Conservation (phyloP, 345 rosid species). For the Rhodamnia rubescens region DNA sequence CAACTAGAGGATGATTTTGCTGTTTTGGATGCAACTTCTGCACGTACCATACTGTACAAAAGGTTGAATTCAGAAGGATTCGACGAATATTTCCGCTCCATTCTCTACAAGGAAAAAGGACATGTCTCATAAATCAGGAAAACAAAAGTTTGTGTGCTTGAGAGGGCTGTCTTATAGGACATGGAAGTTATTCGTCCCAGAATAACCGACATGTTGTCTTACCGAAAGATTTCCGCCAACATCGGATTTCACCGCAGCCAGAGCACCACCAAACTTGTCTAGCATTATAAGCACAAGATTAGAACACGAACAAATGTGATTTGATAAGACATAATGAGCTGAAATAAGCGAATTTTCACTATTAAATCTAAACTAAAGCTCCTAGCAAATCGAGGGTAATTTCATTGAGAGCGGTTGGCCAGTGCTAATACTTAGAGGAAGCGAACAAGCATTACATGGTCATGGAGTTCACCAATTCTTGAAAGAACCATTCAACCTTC, state of each 20-base stretch:
- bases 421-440: not conserved
- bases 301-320: not conserved
- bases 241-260: slow-evolving; percentile 73
- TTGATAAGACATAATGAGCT: not conserved
- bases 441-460: not conserved
- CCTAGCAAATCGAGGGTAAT: not conserved
- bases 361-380: not conserved
- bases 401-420: not conserved
- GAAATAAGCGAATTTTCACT: not conserved
- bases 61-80: slow-evolving; percentile 54
- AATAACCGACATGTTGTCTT: not conserved
- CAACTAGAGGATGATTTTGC: slow-evolving; percentile 80
- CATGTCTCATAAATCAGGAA: not conserved
- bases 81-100: slow-evolving; percentile 61
- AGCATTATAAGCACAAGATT: not conserved
- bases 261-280: slow-evolving; percentile 83
- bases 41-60: slow-evolving; percentile 58
- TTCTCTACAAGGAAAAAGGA: slow-evolving; percentile 29
- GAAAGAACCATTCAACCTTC: not conserved
- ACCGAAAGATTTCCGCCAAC: slow-evolving; percentile 78
- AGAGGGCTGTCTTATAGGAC: not conserved
- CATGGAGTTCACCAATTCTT: not conserved
- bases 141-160: not conserved
- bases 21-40: slow-evolving; percentile 57
- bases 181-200: not conserved